These are phyloP conservation scores for Aspergillus steynii DNA, from an alignment of 495 filamentous ascomycete species.

Conservation along the genomic window DNA sequence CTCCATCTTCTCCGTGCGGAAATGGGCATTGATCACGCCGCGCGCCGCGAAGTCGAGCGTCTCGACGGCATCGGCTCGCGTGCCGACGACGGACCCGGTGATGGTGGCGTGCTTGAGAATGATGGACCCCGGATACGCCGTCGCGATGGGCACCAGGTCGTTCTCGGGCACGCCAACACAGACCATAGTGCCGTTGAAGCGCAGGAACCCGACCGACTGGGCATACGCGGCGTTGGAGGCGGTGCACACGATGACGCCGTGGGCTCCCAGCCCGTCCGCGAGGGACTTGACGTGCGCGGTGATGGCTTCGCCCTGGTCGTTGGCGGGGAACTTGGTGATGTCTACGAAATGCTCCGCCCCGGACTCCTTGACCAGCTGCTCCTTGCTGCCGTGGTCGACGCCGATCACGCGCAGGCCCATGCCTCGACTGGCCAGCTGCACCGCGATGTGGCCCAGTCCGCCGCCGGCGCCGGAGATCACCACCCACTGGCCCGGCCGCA, in stretches of 20 bases:
- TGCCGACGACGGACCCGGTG: slow-evolving; percentile 64
- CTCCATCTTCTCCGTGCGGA: slow-evolving; percentile 60
- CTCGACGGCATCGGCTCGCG: slow-evolving; percentile 66
- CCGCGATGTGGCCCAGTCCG: slow-evolving; percentile 65
- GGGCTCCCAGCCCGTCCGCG: slow-evolving; percentile 64
- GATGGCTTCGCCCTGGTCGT: slow-evolving; percentile 47
- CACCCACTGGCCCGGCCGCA: slow-evolving; percentile 61
- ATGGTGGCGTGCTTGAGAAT: slow-evolving; percentile 56
- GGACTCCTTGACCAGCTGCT: slow-evolving; percentile 54
- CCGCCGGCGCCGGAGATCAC: slow-evolving; percentile 69
- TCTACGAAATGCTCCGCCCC: slow-evolving; percentile 73
- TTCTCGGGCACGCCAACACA: slow-evolving; percentile 71
- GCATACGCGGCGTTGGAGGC: slow-evolving; percentile 67
- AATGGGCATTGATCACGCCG: slow-evolving; percentile 62
- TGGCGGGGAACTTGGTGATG: slow-evolving; percentile 53
- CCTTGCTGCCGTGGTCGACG: slow-evolving; percentile 66
- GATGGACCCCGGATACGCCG: slow-evolving; percentile 51
- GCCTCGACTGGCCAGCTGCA: slow-evolving; percentile 60
- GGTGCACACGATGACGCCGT: slow-evolving; percentile 64
- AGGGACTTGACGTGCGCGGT: slow-evolving; percentile 56
- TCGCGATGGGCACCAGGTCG: slow-evolving; percentile 56
- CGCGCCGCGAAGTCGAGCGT: slow-evolving; percentile 62
- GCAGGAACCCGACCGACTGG: slow-evolving; percentile 56
- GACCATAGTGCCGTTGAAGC: slow-evolving; percentile 63
- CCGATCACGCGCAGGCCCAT: slow-evolving; percentile 71